These are phyloP conservation scores for Aspergillus udagawae DNA, from an alignment of 2,329 filamentous ascomycete genomes.

Conservation along the genomic window DNA sequence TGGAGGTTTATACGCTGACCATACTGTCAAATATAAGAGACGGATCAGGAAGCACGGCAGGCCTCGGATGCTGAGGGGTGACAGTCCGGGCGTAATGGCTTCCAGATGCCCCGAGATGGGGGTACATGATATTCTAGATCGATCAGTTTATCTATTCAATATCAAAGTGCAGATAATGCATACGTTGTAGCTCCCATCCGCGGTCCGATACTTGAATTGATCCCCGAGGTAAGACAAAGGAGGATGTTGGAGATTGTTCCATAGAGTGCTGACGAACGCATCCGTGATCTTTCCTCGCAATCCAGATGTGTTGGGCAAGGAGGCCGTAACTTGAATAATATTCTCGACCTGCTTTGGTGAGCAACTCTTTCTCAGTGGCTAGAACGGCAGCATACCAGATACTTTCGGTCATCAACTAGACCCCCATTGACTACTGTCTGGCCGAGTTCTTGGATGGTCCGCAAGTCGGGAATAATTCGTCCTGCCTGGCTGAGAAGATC, in stretches of 20 bases:
- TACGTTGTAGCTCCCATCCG: slow-evolving; percentile 5
- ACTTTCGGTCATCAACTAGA: slow-evolving; percentile 9
- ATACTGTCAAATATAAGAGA: slow-evolving; percentile 4
- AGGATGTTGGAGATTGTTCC: slow-evolving; percentile 3
- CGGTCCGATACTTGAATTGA: slow-evolving; percentile 3
- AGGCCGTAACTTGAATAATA: slow-evolving; percentile 5
- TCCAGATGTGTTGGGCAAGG: slow-evolving; percentile 6
- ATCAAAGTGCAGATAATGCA: background rate
- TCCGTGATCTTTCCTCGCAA: slow-evolving; percentile 1
- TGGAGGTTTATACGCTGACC: background rate
- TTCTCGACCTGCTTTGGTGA: slow-evolving; percentile 1
- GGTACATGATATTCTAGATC: slow-evolving; percentile 2
- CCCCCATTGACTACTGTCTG: slow-evolving; percentile 3
- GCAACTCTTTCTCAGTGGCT: no score
- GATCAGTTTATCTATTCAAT: background rate
- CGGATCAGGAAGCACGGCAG: slow-evolving; percentile 2
- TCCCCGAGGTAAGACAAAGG: background rate
- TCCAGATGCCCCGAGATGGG: slow-evolving; percentile 3
- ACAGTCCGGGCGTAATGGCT: slow-evolving; percentile 2
- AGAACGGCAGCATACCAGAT: slow-evolving; percentile 3
- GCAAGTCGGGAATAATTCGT: slow-evolving; percentile 4
- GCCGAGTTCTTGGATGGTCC: slow-evolving; percentile 1
- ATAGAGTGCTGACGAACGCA: slow-evolving; percentile 3
- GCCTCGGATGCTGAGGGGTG: slow-evolving; percentile 1
- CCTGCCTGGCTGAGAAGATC: slow-evolving; percentile 10